These are phyloP conservation scores for Melastoma candidum DNA, from an alignment of 441 rosid genomes.

Conservation along the genomic window DNA sequence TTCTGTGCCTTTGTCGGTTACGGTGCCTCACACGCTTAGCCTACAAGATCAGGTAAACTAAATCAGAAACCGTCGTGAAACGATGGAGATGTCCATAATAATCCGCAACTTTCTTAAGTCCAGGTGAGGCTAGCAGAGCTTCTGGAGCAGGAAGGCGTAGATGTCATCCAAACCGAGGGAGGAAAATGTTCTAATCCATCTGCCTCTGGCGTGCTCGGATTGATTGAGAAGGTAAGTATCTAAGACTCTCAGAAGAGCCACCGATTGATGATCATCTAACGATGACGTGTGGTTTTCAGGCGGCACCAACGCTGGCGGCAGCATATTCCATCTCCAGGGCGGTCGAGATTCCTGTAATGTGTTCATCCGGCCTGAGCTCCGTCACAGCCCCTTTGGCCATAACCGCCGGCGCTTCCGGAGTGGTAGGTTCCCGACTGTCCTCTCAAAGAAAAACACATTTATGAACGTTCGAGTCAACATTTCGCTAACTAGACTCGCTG, in stretches of 20 bases:
- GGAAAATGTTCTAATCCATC: constrained; percentile 56
- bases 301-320: constrained; percentile 23
- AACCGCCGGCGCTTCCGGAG: constrained; percentile 55
- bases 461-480: too few species aligned
- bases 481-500: too few species aligned
- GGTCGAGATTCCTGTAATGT: constrained; percentile 50
- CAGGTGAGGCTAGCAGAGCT: constrained; percentile 60
- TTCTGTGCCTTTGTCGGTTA: constrained; percentile 40
- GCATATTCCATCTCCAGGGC: constrained; percentile 46
- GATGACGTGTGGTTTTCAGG: constrained; percentile 22
- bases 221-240: constrained; percentile 49
- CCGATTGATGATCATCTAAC: too few species aligned
- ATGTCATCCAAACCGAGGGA: constrained; percentile 60
- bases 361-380: constrained; percentile 54
- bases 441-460: neutral
- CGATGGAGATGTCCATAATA: neutral
- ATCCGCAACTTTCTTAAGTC: too few species aligned
- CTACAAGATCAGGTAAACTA: constrained; percentile 46
- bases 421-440: constrained; percentile 28
- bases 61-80: neutral
- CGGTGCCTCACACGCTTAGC: constrained; percentile 61
- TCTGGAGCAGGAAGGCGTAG: constrained; percentile 24
- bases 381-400: constrained; percentile 71
- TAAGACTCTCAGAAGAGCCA: too few species aligned
- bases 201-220: constrained; percentile 43